Base-by-base conservation (phyloP, 2,329 filamentous ascomycete species). In the Sporothrix humicola region DNA sequence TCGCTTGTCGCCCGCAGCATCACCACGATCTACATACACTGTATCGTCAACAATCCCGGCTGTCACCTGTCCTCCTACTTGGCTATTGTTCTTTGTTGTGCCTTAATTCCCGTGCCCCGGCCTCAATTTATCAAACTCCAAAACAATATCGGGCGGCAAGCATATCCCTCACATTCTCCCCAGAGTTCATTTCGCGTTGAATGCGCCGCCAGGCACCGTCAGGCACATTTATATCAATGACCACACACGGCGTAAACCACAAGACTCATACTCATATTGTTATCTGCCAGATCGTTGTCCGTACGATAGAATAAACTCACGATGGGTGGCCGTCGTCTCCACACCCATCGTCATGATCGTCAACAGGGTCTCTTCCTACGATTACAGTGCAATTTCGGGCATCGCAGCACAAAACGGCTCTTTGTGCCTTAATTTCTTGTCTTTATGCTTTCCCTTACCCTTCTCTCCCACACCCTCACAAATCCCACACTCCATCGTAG, bases 381-480 rank as follows among this genome's bases (percentile, higher is more conserved):
- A 42, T 26, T 26, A n/a, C 12, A 23, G 42, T 46, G 63, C 44
- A 50, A 50, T 50, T 52, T 68, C 46, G 46, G 46, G 20, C 44
- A 52, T 52, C 23, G 65, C 31, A 52, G 52, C 20, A 31, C 42
- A 68, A 50, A 68, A 50, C 44, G 13, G 44, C 44, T 50, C 31
- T 46, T 70, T 46, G 46, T 58, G 37, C 52, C n/a, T 58, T 70
- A 31, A 58, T 58, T 46, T 58, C 52, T 31, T n/a, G 46, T n/a
- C 12, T 58, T 58, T 44, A 44, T 70, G 66, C 66, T 44, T 69
- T 69, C 48, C 48, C 26, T 54, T 69, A 12, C 15, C 13, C 26
- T 54, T 15, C 23, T 37, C 48, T 52, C 26, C 17, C 48, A 54
- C 15, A 31, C 9, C 4, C 20, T 1, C 44, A 3, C 20, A 50